Conservation (phyloP, 208 protist genomes). For the Trypanosoma avium region DNA sequence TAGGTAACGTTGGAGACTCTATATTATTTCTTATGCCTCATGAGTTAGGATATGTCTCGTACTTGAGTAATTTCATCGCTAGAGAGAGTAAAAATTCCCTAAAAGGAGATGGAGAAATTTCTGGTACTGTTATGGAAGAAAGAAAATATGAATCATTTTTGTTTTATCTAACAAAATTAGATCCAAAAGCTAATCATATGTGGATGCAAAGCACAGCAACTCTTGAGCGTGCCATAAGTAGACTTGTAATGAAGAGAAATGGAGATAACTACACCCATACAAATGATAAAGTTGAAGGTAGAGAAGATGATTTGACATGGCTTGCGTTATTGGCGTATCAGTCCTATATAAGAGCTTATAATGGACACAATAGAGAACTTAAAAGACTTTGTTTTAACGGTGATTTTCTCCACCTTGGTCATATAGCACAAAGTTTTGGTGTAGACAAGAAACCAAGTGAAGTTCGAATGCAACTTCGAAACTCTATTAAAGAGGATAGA, state of each 20-base stretch:
- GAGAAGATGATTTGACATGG: conserved; percentile 96
- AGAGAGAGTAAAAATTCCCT: neutral
- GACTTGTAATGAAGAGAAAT: conserved; percentile 59
- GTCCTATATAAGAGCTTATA: conserved; percentile 97
- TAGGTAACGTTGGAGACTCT: conserved; percentile 69
- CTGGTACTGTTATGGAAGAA: conserved; percentile 44
- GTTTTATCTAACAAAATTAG: conserved; percentile 95
- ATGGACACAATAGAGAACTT: conserved; percentile 76
- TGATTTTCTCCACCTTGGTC: conserved; percentile 92
- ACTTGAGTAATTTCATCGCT: conserved; percentile 47
- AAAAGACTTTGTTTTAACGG: conserved; percentile 94
- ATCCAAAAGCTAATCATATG: conserved; percentile 88
- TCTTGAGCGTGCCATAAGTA: conserved; percentile 92
- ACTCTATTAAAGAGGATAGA: conserved; percentile 67
- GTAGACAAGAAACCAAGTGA: conserved; percentile 86
- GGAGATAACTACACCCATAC: neutral
- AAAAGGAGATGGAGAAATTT: conserved; percentile 4
- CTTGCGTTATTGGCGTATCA: conserved; percentile 97
- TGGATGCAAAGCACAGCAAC: conserved; percentile 91
- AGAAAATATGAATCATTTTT: conserved; percentile 80
- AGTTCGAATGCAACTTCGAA: conserved; percentile 59
- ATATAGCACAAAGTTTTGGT: conserved; percentile 93
- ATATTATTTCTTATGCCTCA: conserved; percentile 81
- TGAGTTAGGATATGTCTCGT: conserved; percentile 56
- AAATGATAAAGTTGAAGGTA: conserved; percentile 52